Base-by-base conservation (phyloP, 805 yeast genomes). In the Sungouiozyma intestinalis region DNA sequence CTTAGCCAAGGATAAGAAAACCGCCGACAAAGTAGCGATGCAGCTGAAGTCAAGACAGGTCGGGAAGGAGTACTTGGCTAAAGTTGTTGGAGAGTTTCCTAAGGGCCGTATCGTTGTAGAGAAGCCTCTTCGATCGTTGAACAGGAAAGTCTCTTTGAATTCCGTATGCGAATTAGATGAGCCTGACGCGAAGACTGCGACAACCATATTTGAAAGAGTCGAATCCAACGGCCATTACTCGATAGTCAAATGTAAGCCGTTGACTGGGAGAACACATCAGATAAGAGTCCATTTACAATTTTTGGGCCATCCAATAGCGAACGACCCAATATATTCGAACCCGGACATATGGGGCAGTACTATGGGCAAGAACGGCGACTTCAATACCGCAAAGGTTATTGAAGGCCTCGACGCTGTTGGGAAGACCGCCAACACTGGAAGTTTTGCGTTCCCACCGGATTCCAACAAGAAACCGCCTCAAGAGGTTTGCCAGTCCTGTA, bases 241-340 rank as follows among this genome's bases (percentile, higher is more conserved):
- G 76, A 70, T 92, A 20, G 95, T 92, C 3, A 69, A 77, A 46
- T 90, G 97, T 62, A 73, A 68, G 49, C 98, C 98, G 1, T 64
- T 73, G 15, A 90, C 98, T 0, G 98, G 98, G 0, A 71, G 98
- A 55, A 86, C 97, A 0, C 98, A 90, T 60, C 98, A 90, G 58
- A 87, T 92, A 40, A 68, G 98, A 46, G 95, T 92, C 1, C 98
- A 92, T 65, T 64, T 92, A 43, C 96, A 88, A 62, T 81, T 71
- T 49, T 52, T 92, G n/a, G 97, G 97, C 0, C 73, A 68, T 55
- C 96, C 97, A 0, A 90, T 90, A 37, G 86, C 84, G 3, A 88
- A 90, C 57, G 98, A 90, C 60, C 97, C 97, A 0, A 70, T 88
- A 1, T 90, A 87, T 55, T 81, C 95, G 2, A 85, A 84, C 52